A percentile compares a stretch with the other conserved stretches of the same genome.
Conservation (phyloP, 257 asterid genomes). For the Primulina eburnea region DNA sequence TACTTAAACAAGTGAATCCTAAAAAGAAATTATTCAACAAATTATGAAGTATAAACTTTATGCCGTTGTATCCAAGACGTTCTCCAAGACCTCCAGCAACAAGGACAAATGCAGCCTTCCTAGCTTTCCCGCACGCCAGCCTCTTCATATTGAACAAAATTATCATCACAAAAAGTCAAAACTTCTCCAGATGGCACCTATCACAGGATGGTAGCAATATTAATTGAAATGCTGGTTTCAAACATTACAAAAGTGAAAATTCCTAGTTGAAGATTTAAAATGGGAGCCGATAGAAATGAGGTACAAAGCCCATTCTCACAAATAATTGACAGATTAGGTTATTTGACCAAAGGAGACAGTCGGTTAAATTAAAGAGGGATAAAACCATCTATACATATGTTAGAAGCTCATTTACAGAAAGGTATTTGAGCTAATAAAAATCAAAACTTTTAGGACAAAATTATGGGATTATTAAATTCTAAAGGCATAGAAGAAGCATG, state of each 20-base stretch:
- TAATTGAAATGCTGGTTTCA: conserved; percentile 17
- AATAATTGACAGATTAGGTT: conserved; percentile 10
- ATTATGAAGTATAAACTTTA: conserved; percentile 53
- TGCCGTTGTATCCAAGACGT: conserved; percentile 98
- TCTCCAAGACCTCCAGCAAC: conserved; percentile 99
- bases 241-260: background rate
- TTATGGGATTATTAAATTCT: background rate
- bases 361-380: background rate
- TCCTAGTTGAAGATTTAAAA: conserved; percentile 6
- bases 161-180: conserved; percentile 67
- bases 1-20: conserved; percentile 2
- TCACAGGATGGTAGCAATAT: conserved; percentile 20
- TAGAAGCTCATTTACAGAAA: conserved; percentile 12
- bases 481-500: conserved; percentile 5
- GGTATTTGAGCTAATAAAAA: conserved; percentile 15
- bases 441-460: conserved; percentile 9
- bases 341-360: conserved; percentile 6
- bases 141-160: conserved; percentile 63
- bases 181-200: conserved; percentile 96
- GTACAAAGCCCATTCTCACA: background rate
- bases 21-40: conserved; percentile 10
- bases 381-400: conserved; percentile 3
- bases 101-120: conserved; percentile 91
- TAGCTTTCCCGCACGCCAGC: conserved; percentile 82
- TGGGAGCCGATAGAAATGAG: conserved; percentile 13